Percentiles rank a stretch among this genome's conserved stretches.
Evolutionary conservation across 352 stramenopile genomes (phyloP).

Genomic region (Nothophytophthora sp.): DNA sequence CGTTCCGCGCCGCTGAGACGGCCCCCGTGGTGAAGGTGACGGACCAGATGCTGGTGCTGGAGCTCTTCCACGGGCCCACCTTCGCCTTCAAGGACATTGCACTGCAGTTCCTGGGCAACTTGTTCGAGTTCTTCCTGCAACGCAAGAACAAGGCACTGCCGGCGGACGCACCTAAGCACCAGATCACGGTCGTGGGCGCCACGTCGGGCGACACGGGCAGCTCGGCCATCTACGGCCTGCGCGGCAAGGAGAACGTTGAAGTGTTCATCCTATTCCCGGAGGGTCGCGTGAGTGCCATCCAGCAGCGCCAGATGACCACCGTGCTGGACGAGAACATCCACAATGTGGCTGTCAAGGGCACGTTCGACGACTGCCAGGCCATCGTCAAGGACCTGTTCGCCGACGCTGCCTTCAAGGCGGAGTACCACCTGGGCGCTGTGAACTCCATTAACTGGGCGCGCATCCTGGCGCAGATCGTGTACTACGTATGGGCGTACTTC

Average conservation of each 20-base stretch:
- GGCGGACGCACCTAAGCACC: conserved; percentile 48
- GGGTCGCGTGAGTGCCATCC: conserved; percentile 95
- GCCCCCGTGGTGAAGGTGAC: conserved; percentile 93
- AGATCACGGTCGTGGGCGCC: conserved; percentile 97
- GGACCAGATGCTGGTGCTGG: conserved; percentile 90
- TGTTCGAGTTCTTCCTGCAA: conserved; percentile 99
- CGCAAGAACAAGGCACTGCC: conserved; percentile 81
- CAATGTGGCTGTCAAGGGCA: conserved; percentile 94
- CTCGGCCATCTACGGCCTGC: conserved; percentile 98
- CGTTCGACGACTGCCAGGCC: conserved; percentile 99
- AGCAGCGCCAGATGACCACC: conserved; percentile 99
- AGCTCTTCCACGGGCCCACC: conserved; percentile 99
- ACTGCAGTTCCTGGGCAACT: conserved; percentile 98
- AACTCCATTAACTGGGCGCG: conserved; percentile 99
- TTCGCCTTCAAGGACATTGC: conserved; percentile 99
- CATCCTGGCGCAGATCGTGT: conserved; percentile 98
- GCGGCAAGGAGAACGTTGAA: conserved; percentile 97
- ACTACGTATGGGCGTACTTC: conserved; percentile 99
- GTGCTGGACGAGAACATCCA: conserved; percentile 98
- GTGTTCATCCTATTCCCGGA: conserved; percentile 99
- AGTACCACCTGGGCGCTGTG: conserved; percentile 95
- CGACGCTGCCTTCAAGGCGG: conserved; percentile 92
- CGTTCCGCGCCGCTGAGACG: conserved; percentile 94
- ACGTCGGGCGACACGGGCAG: conserved; percentile 98
- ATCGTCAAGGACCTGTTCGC: conserved; percentile 99